Conservation (phyloP, 192 early-diverging fungal species). For the Coemansia sp. region DNA sequence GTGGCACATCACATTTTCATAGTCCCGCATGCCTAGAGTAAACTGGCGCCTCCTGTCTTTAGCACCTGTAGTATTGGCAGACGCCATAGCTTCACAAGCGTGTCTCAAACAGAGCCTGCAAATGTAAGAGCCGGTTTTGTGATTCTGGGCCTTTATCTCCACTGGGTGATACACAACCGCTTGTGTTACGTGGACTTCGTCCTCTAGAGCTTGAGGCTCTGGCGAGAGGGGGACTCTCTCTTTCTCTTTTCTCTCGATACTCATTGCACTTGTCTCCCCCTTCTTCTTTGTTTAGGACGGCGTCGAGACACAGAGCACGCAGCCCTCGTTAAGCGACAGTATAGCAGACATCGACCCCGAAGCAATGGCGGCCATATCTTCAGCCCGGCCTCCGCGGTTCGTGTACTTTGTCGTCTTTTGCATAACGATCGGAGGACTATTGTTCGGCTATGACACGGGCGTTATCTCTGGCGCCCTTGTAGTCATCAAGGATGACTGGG, state of each 20-base stretch:
- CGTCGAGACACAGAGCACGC: background rate
- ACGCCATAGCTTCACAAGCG: conserved; percentile 9
- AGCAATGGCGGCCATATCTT: conserved; percentile 17
- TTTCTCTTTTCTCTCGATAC: too few species aligned
- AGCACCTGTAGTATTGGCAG: conserved; percentile 7
- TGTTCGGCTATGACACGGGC: conserved; percentile 61
- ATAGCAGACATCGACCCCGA: background rate
- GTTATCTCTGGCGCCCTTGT: conserved; percentile 57
- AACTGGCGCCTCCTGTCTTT: too few species aligned
- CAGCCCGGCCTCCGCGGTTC: conserved; percentile 34
- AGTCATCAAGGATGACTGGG: conserved; percentile 53
- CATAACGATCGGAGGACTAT: conserved; percentile 58
- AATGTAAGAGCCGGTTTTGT: conserved; percentile 27
- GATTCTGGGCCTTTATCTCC: too few species aligned
- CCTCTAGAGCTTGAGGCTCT: too few species aligned
- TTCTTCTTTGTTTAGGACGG: background rate
- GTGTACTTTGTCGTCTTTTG: conserved; percentile 55
- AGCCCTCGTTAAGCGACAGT: background rate
- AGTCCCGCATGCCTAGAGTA: background rate
- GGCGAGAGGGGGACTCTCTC: too few species aligned
- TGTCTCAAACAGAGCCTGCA: conserved; percentile 26
- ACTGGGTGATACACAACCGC: too few species aligned
- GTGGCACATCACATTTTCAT: background rate
- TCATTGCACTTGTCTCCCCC: too few species aligned
- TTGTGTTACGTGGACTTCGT: background rate